Conservation (phyloP, 345 rosid species). For the Geranium brycei region DNA sequence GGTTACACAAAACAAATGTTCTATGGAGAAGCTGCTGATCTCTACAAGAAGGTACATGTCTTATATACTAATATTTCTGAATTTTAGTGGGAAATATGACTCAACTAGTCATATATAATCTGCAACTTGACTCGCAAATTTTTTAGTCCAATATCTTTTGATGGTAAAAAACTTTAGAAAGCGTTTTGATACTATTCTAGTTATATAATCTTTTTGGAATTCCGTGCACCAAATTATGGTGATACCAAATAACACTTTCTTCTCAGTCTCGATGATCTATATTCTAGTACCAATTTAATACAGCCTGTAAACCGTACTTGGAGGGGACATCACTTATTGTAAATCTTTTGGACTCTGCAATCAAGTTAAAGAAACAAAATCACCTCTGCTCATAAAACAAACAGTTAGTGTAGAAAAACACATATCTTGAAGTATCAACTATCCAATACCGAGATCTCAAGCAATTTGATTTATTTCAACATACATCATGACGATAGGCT, state of each 20-base stretch:
- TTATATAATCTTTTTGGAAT: not conserved
- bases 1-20: conserved; percentile 72
- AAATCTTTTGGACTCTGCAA: not conserved
- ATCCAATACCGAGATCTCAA: not conserved
- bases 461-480: not conserved
- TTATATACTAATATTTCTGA: not conserved
- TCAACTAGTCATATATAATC: not conserved
- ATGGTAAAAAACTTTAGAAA: not conserved
- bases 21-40: conserved; percentile 58
- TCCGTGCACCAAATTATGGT: not conserved
- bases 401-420: not conserved
- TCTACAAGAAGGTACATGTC: conserved; percentile 60
- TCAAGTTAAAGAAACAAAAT: not conserved
- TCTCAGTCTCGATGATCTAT: not conserved
- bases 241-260: not conserved
- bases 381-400: not conserved
- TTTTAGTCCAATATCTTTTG: not conserved
- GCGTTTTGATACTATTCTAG: not conserved
- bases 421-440: not conserved
- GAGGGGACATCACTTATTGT: not conserved
- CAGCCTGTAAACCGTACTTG: not conserved
- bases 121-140: not conserved
- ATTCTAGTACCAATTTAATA: not conserved
- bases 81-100: not conserved
- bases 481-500: not conserved